Evolutionary conservation across 495 filamentous ascomycete genomes (phyloP).

Genomic region (Xylaria grammica): DNA sequence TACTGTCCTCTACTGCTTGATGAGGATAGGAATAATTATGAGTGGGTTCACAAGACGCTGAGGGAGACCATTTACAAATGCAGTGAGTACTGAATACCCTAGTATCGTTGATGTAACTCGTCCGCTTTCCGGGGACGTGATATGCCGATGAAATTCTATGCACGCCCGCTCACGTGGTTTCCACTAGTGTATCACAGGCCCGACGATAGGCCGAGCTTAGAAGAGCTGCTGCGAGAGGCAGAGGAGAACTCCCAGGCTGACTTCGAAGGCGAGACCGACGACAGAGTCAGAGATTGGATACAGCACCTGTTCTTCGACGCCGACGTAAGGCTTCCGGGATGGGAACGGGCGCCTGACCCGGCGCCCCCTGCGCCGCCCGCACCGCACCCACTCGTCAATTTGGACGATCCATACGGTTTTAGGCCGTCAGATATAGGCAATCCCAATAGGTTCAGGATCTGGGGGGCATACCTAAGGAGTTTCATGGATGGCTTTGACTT

Average conservation of each 20-base stretch:
- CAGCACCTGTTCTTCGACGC: constrained; percentile 17
- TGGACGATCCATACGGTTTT: too few relatives aligned
- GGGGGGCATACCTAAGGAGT: too few relatives aligned
- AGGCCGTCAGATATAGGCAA: too few relatives aligned
- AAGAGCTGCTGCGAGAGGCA: constrained; percentile 17
- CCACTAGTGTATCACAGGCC: constrained; percentile 30
- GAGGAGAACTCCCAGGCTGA: not conserved
- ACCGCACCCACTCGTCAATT: too few relatives aligned
- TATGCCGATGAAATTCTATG: not conserved
- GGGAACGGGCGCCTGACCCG: too few relatives aligned
- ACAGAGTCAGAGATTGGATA: constrained; percentile 22
- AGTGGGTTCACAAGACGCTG: constrained; percentile 26
- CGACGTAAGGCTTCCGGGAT: too few relatives aligned
- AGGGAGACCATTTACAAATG: constrained; percentile 27
- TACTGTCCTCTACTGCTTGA: constrained; percentile 25
- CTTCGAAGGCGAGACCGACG: constrained; percentile 12
- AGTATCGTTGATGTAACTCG: too few relatives aligned
- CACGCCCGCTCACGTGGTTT: not conserved
- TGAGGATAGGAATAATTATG: not conserved
- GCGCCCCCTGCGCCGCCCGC: too few relatives aligned
- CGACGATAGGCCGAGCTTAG: constrained; percentile 25
- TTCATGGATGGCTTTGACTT: too few relatives aligned
- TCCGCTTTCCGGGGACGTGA: too few relatives aligned
- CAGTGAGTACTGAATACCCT: constrained; percentile 2
- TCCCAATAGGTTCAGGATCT: too few relatives aligned